phyloP scores from a whole-genome alignment of 352 stramenopile species.

The Phytophthora quininea region DNA sequence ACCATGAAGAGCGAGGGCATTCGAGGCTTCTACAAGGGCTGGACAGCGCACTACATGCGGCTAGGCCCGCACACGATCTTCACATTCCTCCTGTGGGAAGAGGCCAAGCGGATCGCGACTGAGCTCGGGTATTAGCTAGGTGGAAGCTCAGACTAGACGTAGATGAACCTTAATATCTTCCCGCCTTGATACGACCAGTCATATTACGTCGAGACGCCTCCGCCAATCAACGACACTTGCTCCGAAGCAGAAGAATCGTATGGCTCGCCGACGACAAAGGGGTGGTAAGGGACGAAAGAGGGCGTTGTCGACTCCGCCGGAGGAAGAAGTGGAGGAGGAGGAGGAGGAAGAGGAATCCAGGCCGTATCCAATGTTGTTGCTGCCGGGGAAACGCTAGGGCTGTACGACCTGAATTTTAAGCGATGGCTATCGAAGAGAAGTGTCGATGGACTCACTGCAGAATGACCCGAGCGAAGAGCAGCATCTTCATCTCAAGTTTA shows the following conservation, averaged over 20 bases:
- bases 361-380: not conserved
- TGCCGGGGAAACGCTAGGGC: not conserved
- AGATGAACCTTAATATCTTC: not conserved
- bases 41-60: conserved; percentile 87
- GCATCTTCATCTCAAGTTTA: not conserved
- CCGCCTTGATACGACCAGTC: too few relatives aligned
- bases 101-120: conserved; percentile 74
- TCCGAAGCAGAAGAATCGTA: too few relatives aligned
- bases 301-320: not conserved
- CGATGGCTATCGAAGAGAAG: not conserved
- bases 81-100: conserved; percentile 89
- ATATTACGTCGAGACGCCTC: not conserved
- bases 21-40: conserved; percentile 87
- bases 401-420: not conserved
- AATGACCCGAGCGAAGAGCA: not conserved
- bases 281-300: not conserved
- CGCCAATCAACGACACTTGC: not conserved
- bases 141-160: conserved; percentile 27
- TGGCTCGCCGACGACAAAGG: not conserved
- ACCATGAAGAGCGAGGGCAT: conserved; percentile 82
- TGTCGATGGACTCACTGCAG: not conserved
- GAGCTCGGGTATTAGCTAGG: conserved; percentile 61
- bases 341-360: not conserved
- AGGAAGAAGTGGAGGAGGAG: not conserved
- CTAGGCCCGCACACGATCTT: conserved; percentile 87